Percentiles rank a stretch among this genome's conserved stretches.
Evolutionary conservation across 2,329 filamentous ascomycete species (phyloP).

Genomic region (Rhynchosporium graminicola): DNA sequence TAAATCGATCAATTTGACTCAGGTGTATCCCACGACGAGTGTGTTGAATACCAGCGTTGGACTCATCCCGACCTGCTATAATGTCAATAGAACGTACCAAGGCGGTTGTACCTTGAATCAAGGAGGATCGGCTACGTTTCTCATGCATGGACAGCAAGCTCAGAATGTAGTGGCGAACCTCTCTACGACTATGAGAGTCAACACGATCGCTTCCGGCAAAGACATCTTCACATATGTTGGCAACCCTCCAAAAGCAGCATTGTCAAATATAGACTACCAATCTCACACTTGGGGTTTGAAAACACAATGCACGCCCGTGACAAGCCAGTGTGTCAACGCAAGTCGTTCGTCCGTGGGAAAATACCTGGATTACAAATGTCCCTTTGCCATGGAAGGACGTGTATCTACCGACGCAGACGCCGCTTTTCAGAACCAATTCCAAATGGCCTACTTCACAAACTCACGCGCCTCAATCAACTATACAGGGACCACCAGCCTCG

Average conservation of each 20-base stretch:
- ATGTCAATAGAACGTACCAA: constrained; percentile 1
- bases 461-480: background rate
- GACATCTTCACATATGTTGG: background rate
- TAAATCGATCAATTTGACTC: constrained; percentile 5
- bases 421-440: constrained; percentile 2
- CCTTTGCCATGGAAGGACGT: constrained; percentile 4
- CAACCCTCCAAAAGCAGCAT: background rate
- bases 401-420: background rate
- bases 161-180: background rate
- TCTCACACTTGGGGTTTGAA: background rate
- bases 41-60: constrained; percentile 5
- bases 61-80: background rate
- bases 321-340: background rate
- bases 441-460: background rate
- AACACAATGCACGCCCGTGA: background rate
- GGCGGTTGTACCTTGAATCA: background rate
- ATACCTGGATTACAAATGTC: background rate
- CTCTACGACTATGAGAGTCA: constrained; percentile 5
- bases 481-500: background rate
- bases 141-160: constrained; percentile 1
- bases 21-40: background rate
- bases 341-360: background rate
- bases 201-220: background rate
- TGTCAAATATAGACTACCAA: background rate
- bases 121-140: background rate